Conservation (phyloP, 2,329 filamentous ascomycete species). For the Colletotrichum sp. region DNA sequence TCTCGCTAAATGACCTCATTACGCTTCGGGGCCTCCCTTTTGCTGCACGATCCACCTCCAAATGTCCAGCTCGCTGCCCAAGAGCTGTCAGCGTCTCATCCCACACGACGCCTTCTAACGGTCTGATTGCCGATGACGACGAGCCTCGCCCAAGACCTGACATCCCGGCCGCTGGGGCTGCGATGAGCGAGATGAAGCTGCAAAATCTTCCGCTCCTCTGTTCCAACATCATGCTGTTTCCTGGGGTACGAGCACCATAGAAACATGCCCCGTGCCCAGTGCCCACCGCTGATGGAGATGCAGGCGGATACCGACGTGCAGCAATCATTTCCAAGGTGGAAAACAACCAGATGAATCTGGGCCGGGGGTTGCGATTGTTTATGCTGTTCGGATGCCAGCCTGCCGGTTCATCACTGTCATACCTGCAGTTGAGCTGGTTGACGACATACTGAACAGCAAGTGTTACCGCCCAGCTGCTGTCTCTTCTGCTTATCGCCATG, state of each 20-base stretch:
- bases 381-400: background rate
- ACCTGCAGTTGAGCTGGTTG: background rate
- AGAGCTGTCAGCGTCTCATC: background rate
- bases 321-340: background rate
- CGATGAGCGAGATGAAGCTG: conserved; percentile 4
- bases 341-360: background rate
- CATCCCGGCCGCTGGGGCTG: background rate
- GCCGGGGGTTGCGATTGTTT: background rate
- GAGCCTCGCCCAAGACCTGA: background rate
- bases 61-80: background rate
- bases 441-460: background rate
- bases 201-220: background rate
- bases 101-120: background rate
- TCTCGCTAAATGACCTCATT: conserved; percentile 18
- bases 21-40: conserved; percentile 1
- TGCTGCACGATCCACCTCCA: background rate
- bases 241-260: conserved; percentile 2
- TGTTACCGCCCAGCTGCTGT: background rate
- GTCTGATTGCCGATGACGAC: conserved; percentile 14
- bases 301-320: conserved; percentile 2
- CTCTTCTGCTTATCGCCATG: background rate
- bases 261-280: background rate
- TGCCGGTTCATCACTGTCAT: background rate
- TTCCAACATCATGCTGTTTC: conserved; percentile 3
- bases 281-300: background rate